phyloP scores from a whole-genome alignment of 202 grass and related monocot species.

The Elaeis oleifera region DNA sequence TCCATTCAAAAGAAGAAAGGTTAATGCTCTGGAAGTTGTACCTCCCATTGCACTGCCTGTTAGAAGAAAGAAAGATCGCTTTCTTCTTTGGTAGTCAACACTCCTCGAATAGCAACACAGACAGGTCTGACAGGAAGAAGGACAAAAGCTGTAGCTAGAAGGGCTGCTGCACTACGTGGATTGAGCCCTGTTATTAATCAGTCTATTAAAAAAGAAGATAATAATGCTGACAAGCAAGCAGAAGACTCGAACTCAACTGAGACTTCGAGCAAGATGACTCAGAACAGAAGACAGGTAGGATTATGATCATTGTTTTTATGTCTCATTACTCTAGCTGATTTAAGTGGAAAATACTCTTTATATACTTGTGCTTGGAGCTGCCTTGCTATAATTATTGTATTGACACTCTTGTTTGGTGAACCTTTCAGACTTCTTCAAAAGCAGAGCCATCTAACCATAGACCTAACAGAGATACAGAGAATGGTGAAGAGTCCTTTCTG shows the following conservation, averaged over 20 bases:
- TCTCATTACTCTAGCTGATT: no score
- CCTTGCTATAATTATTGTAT: no score
- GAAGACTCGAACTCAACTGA: conserved; percentile 24
- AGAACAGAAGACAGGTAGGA: conserved; percentile 51
- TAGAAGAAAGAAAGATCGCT: conserved; percentile 66
- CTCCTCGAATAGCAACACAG: conserved; percentile 38
- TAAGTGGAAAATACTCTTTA: no score
- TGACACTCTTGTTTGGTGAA: no score
- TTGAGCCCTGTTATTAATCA: conserved; percentile 14
- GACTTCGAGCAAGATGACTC: conserved; percentile 33
- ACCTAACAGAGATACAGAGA: conserved; percentile 37
- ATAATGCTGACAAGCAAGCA: conserved; percentile 40
- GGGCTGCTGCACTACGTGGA: conserved; percentile 18
- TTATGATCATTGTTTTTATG: no score
- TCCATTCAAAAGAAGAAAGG: conserved; percentile 42
- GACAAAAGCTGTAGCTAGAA: conserved; percentile 48
- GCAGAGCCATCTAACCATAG: conserved; percentile 31
- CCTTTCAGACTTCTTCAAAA: conserved; percentile 42
- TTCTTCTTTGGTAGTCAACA: conserved; percentile 66
- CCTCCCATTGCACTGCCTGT: conserved; percentile 36
- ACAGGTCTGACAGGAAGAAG: conserved; percentile 53
- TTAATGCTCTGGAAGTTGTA: conserved; percentile 32
- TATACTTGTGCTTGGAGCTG: no score
- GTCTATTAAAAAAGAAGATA: conserved; percentile 17
- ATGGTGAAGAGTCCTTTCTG: conserved; percentile 25